Evolutionary conservation across 176 grass and related monocot genomes (phyloP), one percentile per base, ranked within the genome.

Genomic region (Otatea glauca): DNA sequence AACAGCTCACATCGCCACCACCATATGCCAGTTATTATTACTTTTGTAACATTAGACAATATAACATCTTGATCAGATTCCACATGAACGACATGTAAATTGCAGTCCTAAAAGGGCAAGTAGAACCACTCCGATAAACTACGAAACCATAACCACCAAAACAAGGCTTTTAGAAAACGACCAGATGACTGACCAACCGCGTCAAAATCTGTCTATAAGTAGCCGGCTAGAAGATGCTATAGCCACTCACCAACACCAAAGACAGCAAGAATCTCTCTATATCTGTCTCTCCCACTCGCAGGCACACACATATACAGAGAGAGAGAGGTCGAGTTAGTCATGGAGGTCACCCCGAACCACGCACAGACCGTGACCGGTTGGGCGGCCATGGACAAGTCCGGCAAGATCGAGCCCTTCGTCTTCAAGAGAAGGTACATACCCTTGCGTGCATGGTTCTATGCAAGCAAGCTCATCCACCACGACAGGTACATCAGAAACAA

Each of bases 371-470:
- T 94, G 18, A 8, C 44, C 0, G 93, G 96, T 6, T 98, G 96
- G 96, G 96, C 93, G 2, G 96, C 87, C 44, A 93, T 75, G 87
- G 48, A 94, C 79, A 70, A 86, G 6, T 81, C 83, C 2, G 91
- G 96, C 70, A 86, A 92, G 73, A 49, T 98, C 0, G 65, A 66
- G 24, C 96, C 96, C 0, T 92, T 83, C 37, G 21, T 83, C 85
- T 98, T 98, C 81, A 94, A 86, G 83, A 82, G 96, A 90, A 93
- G 94, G 93, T 92, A 73, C 7, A 4, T 64, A 77, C 25, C 37
- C n/a, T 20, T 37, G 11, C 11, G 23, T 35, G 11, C 60, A 34
- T 51, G 49, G 12, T 51, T 51, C 4, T 15, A 5, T 17, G 12
- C 12, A 51, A 51, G 49, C 49, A 61, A 12, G 23, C 9, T 61